Conservation (phyloP, 352 stramenopile genomes). For the Pythium scleroteichum region DNA sequence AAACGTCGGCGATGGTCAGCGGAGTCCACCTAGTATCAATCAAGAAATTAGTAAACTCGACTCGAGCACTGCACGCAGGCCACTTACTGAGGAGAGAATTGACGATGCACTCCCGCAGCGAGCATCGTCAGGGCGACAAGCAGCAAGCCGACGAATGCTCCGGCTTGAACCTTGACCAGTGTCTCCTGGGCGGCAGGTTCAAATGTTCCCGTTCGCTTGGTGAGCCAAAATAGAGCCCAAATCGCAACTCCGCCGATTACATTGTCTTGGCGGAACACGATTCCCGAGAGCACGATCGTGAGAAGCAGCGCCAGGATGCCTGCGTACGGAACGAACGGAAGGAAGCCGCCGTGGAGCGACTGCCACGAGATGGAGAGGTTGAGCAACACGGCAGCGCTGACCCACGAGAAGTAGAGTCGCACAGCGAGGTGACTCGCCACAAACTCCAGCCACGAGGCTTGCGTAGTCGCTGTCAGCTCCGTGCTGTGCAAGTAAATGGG, state of each 20-base stretch:
- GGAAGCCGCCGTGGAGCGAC: slow-evolving; percentile 36
- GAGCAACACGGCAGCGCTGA: slow-evolving; percentile 49
- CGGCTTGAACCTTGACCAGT: slow-evolving; percentile 14
- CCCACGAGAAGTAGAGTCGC: slow-evolving; percentile 65
- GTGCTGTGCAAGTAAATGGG: slow-evolving; percentile 66
- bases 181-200: slow-evolving; percentile 7
- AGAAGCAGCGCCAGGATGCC: slow-evolving; percentile 46
- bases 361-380: slow-evolving; percentile 60
- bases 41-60: too few species aligned
- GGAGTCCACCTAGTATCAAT: slow-evolving; percentile 6
- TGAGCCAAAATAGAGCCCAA: slow-evolving; percentile 57
- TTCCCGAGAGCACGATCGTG: slow-evolving; percentile 40
- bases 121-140: slow-evolving; percentile 12
- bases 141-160: slow-evolving; percentile 12
- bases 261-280: slow-evolving; percentile 53
- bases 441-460: slow-evolving; percentile 52
- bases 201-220: slow-evolving; percentile 33
- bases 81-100: slow-evolving; percentile 21
- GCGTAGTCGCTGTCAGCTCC: slow-evolving; percentile 28
- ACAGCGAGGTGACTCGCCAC: slow-evolving; percentile 56
- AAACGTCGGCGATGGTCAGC: slow-evolving; percentile 12
- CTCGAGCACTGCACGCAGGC: too few species aligned
- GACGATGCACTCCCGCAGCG: slow-evolving; percentile 6
- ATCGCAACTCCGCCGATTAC: slow-evolving; percentile 50
- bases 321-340: slow-evolving; percentile 46